Evolutionary conservation across 495 filamentous ascomycete genomes (phyloP).

Genomic region (Lophium mytilinum): DNA sequence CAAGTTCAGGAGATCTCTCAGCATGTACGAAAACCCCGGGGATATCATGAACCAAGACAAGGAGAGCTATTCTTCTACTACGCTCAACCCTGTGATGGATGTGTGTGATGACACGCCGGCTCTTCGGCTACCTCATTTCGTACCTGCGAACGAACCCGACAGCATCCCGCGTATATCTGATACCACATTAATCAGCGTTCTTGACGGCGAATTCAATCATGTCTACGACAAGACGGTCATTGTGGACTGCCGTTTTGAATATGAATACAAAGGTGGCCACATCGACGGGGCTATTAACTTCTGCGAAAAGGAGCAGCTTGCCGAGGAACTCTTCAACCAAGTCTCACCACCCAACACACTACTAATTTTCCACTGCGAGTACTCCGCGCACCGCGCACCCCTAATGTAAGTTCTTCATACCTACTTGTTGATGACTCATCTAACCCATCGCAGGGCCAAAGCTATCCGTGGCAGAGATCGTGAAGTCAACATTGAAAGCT

Average conservation of each 20-base stretch:
- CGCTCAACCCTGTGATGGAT: slow-evolving; percentile 68
- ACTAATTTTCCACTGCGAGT: slow-evolving; percentile 94
- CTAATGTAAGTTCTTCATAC: slow-evolving; percentile 54
- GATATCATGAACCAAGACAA: slow-evolving; percentile 71
- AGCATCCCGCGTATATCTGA: slow-evolving; percentile 79
- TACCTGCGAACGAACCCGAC: slow-evolving; percentile 70
- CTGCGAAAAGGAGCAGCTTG: slow-evolving; percentile 86
- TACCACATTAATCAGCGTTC: slow-evolving; percentile 69
- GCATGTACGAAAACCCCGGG: slow-evolving; percentile 91
- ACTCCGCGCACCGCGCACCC: slow-evolving; percentile 93
- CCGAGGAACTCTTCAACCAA: slow-evolving; percentile 62
- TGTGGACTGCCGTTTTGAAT: slow-evolving; percentile 96
- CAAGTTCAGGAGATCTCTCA: slow-evolving; percentile 84
- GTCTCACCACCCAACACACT: slow-evolving; percentile 59
- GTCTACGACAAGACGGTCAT: slow-evolving; percentile 70
- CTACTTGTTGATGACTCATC: slow-evolving; percentile 14
- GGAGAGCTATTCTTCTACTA: slow-evolving; percentile 42
- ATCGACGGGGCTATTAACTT: slow-evolving; percentile 88
- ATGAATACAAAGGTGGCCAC: slow-evolving; percentile 95
- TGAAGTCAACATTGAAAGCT: slow-evolving; percentile 66
- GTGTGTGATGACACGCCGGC: slow-evolving; percentile 56
- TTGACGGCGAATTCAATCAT: slow-evolving; percentile 74
- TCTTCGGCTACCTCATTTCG: slow-evolving; percentile 75
- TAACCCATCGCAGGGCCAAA: slow-evolving; percentile 48
- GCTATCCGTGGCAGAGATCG: slow-evolving; percentile 84